A percentile compares a stretch with the other conserved stretches of the same genome.
phyloP scores from a whole-genome alignment of 768 basidiomycete species.

The Baorangia bicolor region DNA sequence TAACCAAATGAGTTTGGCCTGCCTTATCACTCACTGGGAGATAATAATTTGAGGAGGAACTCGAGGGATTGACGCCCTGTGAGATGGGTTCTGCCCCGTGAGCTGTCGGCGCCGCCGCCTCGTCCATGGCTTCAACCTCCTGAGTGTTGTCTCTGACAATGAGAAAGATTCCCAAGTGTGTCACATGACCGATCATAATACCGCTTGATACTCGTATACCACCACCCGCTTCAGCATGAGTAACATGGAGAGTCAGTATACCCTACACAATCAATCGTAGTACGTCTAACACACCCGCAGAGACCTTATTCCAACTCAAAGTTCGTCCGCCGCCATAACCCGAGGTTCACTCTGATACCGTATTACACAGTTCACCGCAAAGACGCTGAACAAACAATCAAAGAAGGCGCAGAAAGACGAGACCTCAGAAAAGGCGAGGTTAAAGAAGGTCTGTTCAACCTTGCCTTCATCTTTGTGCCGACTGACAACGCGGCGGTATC shows the following conservation, averaged over 20 bases:
- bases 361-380: constrained; percentile 85
- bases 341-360: constrained; percentile 12
- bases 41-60: not conserved
- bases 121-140: constrained; percentile 2
- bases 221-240: constrained; percentile 49
- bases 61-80: not conserved
- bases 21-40: constrained; percentile 3
- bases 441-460: constrained; percentile 77
- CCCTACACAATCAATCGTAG: not conserved
- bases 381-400: constrained; percentile 90
- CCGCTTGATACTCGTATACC: not conserved
- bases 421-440: constrained; percentile 75
- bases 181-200: constrained; percentile 12
- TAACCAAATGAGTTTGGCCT: not conserved
- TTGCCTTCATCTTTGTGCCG: not conserved
- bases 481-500: not conserved
- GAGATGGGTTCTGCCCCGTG: not conserved
- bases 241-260: constrained; percentile 82
- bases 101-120: not conserved
- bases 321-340: constrained; percentile 40
- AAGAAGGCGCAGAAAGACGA: constrained; percentile 99
- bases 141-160: not conserved
- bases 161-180: not conserved
- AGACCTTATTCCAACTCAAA: constrained; percentile 99
- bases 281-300: constrained; percentile 41